Evolutionary conservation across 2,329 filamentous ascomycete species (phyloP), one percentile per base, ranked within the genome.

Genomic region (Cladobotryum protrusum): DNA sequence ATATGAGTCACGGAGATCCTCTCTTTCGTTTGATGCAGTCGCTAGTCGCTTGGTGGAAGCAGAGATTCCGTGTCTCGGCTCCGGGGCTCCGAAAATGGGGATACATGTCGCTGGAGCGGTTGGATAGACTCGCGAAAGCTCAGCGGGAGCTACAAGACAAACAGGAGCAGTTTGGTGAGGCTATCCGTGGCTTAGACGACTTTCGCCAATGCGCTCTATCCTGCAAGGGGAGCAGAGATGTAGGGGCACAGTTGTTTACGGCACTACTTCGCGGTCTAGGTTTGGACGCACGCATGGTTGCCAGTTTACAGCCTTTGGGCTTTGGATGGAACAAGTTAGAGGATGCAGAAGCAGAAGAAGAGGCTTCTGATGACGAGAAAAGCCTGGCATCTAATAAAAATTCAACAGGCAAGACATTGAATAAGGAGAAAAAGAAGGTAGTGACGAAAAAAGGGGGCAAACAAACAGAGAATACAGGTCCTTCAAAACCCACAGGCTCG

Each of bases 311-410:
- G 62, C 86, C 90, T 1, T 70, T 89, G 18, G 93, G 93, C 0
- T 96, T 95, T 65, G 90, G 90, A 2, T 97, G 89, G 84, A 95
- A 82, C 53, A 95, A 92, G 65, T 70, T 78, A 11, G 93, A 99
- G 67, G 87, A 93, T 46, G 88, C 86, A 5, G 79, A 81, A 12
- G 62, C 67, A 2, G 76, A 76, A 57, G 78, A 72, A 56, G 66
- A 43, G 41, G 29, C 15, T 7, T 19, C 6, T 17, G 14, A 17
- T 3, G 9, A 18, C 15, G 43, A 18, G 15, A 33, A 47, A 20
- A 3, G 35, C 39, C 2, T 19, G 39, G 15, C 37, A 49, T 12
- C 4, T 18, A 12, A 9, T 14, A 33, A 34, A 67, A 9, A 18
- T 35, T 11, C 37, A 56, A 54, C 9, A 46, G 12, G 32, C 41